Conservation (phyloP, 495 filamentous ascomycete genomes). For the Aspergillus funiculosus region DNA sequence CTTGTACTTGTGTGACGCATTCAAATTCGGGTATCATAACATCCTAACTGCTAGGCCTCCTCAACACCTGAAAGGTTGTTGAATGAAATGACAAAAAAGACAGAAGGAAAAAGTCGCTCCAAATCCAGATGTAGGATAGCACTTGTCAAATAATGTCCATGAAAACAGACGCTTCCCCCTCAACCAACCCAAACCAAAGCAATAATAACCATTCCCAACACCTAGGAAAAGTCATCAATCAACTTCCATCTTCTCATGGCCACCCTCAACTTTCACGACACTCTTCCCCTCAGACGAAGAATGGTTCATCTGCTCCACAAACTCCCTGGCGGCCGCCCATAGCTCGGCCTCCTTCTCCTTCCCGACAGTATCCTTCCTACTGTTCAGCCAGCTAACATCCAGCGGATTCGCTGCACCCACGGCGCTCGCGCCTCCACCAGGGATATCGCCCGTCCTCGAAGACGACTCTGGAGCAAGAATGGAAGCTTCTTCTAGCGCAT, state of each 20-base stretch:
- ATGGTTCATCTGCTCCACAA: constrained; percentile 40
- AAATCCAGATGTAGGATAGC: neutral
- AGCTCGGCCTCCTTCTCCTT: constrained; percentile 74
- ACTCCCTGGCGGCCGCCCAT: constrained; percentile 55
- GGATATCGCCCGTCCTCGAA: constrained; percentile 24
- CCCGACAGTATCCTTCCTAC: constrained; percentile 67
- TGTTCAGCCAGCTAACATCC: constrained; percentile 82
- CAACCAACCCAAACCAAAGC: neutral
- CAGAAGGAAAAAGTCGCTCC: constrained; percentile 1
- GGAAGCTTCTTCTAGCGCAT: constrained; percentile 69
- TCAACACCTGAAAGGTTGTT: too few relatives aligned
- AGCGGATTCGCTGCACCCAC: constrained; percentile 37
- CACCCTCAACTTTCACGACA: constrained; percentile 10
- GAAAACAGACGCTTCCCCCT: neutral
- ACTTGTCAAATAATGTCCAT: too few relatives aligned
- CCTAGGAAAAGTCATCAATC: constrained; percentile 21
- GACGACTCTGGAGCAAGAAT: constrained; percentile 51
- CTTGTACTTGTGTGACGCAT: neutral
- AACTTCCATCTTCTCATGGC: constrained; percentile 32
- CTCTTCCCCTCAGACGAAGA: neutral
- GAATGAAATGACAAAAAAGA: too few relatives aligned
- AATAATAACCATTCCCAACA: neutral
- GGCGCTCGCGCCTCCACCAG: constrained; percentile 18
- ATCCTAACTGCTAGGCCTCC: too few relatives aligned
- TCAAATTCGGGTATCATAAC: constrained; percentile 35